Percentiles rank a stretch among this genome's conserved stretches.
Conservation (phyloP, 805 yeast genomes). For the Wickerhamiella siamensis region DNA sequence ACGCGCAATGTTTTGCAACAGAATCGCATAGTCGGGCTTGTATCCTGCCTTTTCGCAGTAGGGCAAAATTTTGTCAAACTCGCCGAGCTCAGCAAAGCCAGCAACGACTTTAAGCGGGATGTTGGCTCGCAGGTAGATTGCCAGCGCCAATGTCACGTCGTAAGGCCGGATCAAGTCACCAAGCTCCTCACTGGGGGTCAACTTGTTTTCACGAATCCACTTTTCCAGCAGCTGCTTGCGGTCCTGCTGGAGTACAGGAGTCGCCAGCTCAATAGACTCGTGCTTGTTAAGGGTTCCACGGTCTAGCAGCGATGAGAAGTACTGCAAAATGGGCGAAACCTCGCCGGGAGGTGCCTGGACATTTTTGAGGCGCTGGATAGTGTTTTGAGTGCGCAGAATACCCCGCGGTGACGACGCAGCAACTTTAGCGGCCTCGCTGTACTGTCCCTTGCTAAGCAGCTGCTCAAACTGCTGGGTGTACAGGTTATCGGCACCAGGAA, state of each 20-base stretch:
- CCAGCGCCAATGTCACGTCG: conserved; percentile 75
- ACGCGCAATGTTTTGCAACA: conserved; percentile 82
- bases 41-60: conserved; percentile 81
- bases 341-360: conserved; percentile 89
- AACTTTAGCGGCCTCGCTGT: conserved; percentile 83
- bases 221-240: conserved; percentile 87
- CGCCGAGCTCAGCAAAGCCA: conserved; percentile 86
- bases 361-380: conserved; percentile 81
- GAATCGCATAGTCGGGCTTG: conserved; percentile 76
- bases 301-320: conserved; percentile 81
- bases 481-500: conserved; percentile 92
- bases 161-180: conserved; percentile 90
- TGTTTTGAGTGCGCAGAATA: conserved; percentile 75
- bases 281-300: conserved; percentile 83
- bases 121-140: conserved; percentile 75
- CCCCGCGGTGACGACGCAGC: conserved; percentile 87
- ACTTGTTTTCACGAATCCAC: conserved; percentile 90
- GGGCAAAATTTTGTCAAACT: conserved; percentile 89
- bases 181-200: conserved; percentile 88
- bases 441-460: conserved; percentile 71
- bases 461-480: conserved; percentile 86
- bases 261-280: conserved; percentile 89
- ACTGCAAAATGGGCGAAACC: conserved; percentile 85
- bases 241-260: conserved; percentile 90
- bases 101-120: conserved; percentile 81